Evolutionary conservation across 805 yeast species (phyloP).

Genomic region (Candida morakotiae): DNA sequence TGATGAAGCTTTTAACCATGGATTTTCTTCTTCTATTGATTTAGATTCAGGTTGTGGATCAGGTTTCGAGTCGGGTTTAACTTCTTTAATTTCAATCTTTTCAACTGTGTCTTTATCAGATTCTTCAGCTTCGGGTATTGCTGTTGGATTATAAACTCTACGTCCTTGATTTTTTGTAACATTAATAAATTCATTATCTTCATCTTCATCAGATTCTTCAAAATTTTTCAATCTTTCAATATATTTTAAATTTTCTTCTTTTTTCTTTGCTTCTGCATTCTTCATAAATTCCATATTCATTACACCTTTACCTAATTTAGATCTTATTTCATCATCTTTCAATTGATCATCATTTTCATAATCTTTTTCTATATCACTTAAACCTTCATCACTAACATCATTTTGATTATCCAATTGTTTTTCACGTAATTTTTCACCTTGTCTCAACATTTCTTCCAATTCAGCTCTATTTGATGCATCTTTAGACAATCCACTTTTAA

Average conservation of each 20-base stretch:
- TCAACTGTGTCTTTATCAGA: slow-evolving; percentile 40
- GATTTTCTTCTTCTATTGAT: slow-evolving; percentile 23
- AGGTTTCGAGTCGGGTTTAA: slow-evolving; percentile 12
- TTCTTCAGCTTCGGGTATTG: slow-evolving; percentile 43
- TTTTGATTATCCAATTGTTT: slow-evolving; percentile 71
- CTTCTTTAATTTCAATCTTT: slow-evolving; percentile 17
- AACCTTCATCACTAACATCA: slow-evolving; percentile 48
- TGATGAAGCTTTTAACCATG: slow-evolving; percentile 32
- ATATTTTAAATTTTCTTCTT: slow-evolving; percentile 52
- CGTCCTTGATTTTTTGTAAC: slow-evolving; percentile 67
- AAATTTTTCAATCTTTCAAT: slow-evolving; percentile 47
- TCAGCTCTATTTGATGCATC: slow-evolving; percentile 82
- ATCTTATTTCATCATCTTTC: slow-evolving; percentile 27
- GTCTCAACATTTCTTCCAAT: slow-evolving; percentile 89
- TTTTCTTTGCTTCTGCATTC: slow-evolving; percentile 73
- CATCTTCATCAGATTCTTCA: slow-evolving; percentile 40
- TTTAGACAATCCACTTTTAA: slow-evolving; percentile 84
- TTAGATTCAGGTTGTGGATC: slow-evolving; percentile 1
- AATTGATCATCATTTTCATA: slow-evolving; percentile 32
- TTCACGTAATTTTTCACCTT: slow-evolving; percentile 71
- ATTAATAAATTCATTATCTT: slow-evolving; percentile 40
- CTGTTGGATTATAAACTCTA: slow-evolving; percentile 70
- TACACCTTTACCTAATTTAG: slow-evolving; percentile 76
- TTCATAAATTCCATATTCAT: slow-evolving; percentile 95
- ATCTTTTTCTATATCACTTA: slow-evolving; percentile 43